Base-by-base conservation (phyloP, 306 rosid genomes). In the Lotus japonicus region DNA sequence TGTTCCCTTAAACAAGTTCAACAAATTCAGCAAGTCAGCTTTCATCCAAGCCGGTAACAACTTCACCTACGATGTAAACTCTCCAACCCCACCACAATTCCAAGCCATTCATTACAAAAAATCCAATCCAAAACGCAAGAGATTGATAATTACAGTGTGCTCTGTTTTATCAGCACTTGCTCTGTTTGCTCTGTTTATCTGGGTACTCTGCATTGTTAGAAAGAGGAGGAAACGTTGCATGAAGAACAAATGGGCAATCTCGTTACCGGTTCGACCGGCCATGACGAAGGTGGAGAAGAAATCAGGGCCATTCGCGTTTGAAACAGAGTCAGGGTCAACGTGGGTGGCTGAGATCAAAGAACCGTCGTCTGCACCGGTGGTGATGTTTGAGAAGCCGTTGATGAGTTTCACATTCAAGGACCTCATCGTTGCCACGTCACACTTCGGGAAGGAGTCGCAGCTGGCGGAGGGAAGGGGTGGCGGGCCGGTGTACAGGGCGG, bases 331-430 rank as follows among this genome's bases (percentile, higher is more conserved):
- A 0, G 94, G 98, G 0, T 67, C 87, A 0, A 90, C 94, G 2
- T 90, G 98, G 98, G 79, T 86, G 11, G 98, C 87, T 0, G 97
- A 92, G 38, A 53, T 92, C 38, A 88, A 77, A 42, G 97, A 92
- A 52, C 91, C 98, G 23, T 73, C 94, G 3, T 92, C 94, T 0
- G 96, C 94, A 0, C 71, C 92, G 2, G 97, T 92, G 2, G 94
- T 92, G 46, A 86, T 92, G 87, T 92, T 92, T 73, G 97, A 92
- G 90, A 92, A 92, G 84, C 98, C 98, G 4, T 53, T 92, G 88
- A 84, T 90, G 81, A 90, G 76, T 12, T 57, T 92, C 2, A 90
- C 70, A 3, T 92, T 92, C 86, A 89, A 81, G 85, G 97, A 92
- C 64, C 83, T 92, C 71, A 92, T 92, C 4, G 81, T 84, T 44